A percentile compares a stretch with the other conserved stretches of the same genome.
phyloP scores from a whole-genome alignment of 2,329 filamentous ascomycete genomes.

The Boeremia lycopersici region DNA sequence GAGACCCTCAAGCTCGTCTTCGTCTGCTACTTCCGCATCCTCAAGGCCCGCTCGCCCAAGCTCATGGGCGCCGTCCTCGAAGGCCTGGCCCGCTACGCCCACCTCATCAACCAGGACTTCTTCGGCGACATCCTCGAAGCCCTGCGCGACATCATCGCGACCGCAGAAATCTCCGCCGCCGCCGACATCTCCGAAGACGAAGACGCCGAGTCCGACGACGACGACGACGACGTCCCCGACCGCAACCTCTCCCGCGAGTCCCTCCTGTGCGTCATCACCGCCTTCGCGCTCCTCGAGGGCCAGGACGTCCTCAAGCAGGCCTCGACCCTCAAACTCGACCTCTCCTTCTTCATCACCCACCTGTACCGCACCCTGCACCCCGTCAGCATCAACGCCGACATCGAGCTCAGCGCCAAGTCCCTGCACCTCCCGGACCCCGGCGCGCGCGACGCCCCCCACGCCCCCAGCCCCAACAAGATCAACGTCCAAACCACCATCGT shows the following conservation, averaged over 20 bases:
- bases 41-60: constrained; percentile 79
- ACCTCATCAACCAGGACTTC: constrained; percentile 98
- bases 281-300: constrained; percentile 92
- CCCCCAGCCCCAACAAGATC: constrained; percentile 68
- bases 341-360: constrained; percentile 93
- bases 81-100: constrained; percentile 89
- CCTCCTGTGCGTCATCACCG: constrained; percentile 92
- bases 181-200: constrained; percentile 52
- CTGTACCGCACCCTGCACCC: constrained; percentile 86
- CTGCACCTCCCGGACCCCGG: constrained; percentile 73
- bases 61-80: constrained; percentile 98
- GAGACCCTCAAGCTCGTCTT: constrained; percentile 97
- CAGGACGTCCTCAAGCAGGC: constrained; percentile 90
- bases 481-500: constrained; percentile 96
- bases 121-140: constrained; percentile 96
- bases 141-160: constrained; percentile 86
- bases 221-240: constrained; percentile 51
- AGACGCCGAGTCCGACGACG: constrained; percentile 55
- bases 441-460: constrained; percentile 47
- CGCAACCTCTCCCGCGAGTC: constrained; percentile 83
- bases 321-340: constrained; percentile 80
- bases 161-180: constrained; percentile 63
- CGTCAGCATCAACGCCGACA: constrained; percentile 79
- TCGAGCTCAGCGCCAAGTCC: constrained; percentile 80
- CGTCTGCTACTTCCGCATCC: constrained; percentile 89